phyloP scores from a whole-genome alignment of 768 basidiomycete species.

The Tylopilus subfusipes region DNA sequence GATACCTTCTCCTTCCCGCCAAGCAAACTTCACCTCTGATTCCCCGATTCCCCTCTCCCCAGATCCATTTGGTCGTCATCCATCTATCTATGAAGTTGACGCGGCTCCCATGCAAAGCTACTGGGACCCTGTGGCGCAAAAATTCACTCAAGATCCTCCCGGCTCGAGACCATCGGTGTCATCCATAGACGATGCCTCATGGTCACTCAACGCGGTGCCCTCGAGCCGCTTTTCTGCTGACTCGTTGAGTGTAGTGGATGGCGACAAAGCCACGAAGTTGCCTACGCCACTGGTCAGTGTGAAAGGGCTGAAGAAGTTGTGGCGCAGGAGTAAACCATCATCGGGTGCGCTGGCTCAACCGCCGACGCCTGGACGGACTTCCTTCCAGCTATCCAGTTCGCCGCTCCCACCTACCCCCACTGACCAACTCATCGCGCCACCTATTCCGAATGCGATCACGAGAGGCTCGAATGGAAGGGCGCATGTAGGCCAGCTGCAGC shows the following conservation, averaged over 20 bases:
- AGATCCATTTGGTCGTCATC: slow-evolving; percentile 75
- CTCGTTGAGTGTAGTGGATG: slow-evolving; percentile 43
- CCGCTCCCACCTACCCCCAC: slow-evolving; percentile 35
- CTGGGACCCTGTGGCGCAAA: slow-evolving; percentile 40
- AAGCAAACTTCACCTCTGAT: slow-evolving; percentile 28
- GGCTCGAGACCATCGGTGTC: slow-evolving; percentile 26
- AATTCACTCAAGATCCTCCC: slow-evolving; percentile 18
- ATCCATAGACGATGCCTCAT: slow-evolving; percentile 18
- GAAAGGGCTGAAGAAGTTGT: slow-evolving; percentile 69
- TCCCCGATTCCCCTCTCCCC: slow-evolving; percentile 80
- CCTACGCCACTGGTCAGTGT: slow-evolving; percentile 62
- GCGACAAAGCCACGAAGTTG: slow-evolving; percentile 29
- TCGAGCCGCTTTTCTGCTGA: slow-evolving; percentile 78
- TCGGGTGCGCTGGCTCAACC: slow-evolving; percentile 37
- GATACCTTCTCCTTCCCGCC: slow-evolving; percentile 27
- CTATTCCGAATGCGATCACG: slow-evolving; percentile 22
- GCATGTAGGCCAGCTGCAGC: slow-evolving; percentile 50
- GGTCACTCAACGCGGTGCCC: slow-evolving; percentile 19
- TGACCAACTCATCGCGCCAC: slow-evolving; percentile 25
- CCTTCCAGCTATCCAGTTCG: slow-evolving; percentile 27
- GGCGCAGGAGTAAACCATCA: slow-evolving; percentile 64
- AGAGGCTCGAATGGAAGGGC: slow-evolving; percentile 24
- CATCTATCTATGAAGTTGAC: slow-evolving; percentile 46
- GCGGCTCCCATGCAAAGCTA: slow-evolving; percentile 34
- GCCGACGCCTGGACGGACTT: slow-evolving; percentile 37